Conservation (phyloP, 306 rosid genomes). For the Vigna hirtella region DNA sequence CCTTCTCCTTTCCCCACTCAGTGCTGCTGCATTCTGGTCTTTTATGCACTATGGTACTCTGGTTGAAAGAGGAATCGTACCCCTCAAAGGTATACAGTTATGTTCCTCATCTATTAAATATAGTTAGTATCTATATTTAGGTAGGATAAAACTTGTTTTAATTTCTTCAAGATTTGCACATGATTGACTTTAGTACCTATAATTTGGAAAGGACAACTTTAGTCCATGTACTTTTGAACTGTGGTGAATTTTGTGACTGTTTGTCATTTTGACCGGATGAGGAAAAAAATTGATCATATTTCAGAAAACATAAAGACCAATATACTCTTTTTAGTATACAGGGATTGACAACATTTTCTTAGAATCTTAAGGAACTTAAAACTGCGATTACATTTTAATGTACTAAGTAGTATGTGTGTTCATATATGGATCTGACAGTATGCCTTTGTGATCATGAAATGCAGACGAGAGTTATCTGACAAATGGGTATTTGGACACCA, state of each 20-base stretch:
- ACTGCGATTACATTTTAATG: not conserved
- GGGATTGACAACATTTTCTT: not conserved
- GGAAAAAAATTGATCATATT: not conserved
- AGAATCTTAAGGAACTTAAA: not conserved
- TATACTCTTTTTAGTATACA: no score
- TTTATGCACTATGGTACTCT: constrained; percentile 17
- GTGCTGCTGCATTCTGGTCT: constrained; percentile 18
- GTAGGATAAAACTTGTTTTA: not conserved
- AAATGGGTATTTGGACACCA: constrained; percentile 34
- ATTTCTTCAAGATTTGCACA: not conserved
- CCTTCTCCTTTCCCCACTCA: constrained; percentile 14
- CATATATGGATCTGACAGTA: not conserved
- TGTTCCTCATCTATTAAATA: not conserved
- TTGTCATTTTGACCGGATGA: not conserved
- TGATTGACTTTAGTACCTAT: not conserved
- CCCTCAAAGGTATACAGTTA: constrained; percentile 42
- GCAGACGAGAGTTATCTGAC: constrained; percentile 36
- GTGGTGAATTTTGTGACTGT: no score
- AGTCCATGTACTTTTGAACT: not conserved
- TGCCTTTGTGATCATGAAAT: not conserved
- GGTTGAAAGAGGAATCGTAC: constrained; percentile 15
- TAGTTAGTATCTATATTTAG: not conserved
- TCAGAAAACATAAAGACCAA: not conserved
- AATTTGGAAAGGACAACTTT: no score
- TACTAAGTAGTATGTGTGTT: not conserved